Conservation (phyloP, 306 rosid genomes). For the Comarum palustre region DNA sequence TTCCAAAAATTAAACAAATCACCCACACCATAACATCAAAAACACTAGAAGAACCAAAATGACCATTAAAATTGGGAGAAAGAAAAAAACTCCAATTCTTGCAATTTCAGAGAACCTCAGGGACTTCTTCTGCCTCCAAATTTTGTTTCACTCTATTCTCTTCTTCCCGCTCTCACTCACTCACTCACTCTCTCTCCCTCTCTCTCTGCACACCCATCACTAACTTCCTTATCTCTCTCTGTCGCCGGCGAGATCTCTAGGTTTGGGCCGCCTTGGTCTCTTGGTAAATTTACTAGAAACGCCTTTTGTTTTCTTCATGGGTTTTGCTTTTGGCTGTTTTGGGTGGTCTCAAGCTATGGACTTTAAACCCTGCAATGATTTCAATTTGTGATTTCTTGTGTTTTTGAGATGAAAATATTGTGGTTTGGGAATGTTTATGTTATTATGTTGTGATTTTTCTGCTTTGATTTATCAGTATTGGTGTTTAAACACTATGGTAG, state of each 20-base stretch:
- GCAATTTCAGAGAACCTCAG: background rate
- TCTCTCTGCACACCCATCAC: background rate
- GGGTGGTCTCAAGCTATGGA: slow-evolving; percentile 5
- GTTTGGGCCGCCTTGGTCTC: background rate
- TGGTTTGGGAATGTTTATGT: background rate
- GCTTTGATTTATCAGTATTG: background rate
- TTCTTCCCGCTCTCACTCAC: slow-evolving; percentile 9
- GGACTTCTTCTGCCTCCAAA: background rate
- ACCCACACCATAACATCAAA: background rate
- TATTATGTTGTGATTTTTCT: background rate
- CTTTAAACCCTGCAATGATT: background rate
- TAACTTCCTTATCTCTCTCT: background rate
- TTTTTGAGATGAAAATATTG: background rate
- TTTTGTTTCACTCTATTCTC: background rate
- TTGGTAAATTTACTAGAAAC: background rate
- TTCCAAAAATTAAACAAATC: background rate
- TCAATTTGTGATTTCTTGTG: background rate
- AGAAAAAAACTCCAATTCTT: background rate
- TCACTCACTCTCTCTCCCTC: too few species aligned
- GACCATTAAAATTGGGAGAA: background rate
- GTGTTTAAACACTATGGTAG: background rate
- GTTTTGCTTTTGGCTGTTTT: background rate
- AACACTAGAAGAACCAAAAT: background rate
- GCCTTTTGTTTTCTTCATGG: background rate
- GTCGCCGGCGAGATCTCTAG: background rate